These are phyloP conservation scores for Arachnopeziza araneosa DNA, from an alignment of 2,329 filamentous ascomycete species.

Conservation along the genomic window DNA sequence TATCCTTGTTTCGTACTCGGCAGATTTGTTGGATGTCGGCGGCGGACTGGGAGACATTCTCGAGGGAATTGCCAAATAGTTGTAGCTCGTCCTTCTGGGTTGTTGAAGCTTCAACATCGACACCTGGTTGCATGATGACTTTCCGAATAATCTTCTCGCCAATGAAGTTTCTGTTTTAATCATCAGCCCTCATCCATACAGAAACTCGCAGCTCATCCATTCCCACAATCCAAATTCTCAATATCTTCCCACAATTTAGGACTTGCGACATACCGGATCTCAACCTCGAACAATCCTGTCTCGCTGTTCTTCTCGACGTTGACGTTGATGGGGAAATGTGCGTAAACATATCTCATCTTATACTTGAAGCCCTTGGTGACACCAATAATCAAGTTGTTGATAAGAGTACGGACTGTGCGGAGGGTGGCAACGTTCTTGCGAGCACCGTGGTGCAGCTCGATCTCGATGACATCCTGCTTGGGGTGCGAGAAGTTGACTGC, in stretches of 20 bases:
- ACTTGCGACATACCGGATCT: constrained; percentile 74
- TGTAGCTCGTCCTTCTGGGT: constrained; percentile 97
- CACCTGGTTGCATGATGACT: constrained; percentile 82
- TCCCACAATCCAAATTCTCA: background rate
- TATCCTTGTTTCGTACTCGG: constrained; percentile 99
- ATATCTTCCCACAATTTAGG: background rate
- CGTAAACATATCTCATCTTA: constrained; percentile 99
- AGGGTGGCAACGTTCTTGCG: constrained; percentile 98
- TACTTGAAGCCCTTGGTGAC: constrained; percentile 99
- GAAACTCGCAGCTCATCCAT: background rate
- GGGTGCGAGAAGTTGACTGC: constrained; percentile 92
- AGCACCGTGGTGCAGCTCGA: constrained; percentile 97
- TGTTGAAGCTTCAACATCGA: constrained; percentile 85
- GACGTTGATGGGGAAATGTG: constrained; percentile 99
- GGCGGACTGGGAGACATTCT: constrained; percentile 95
- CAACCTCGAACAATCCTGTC: constrained; percentile 81
- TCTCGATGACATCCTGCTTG: constrained; percentile 81
- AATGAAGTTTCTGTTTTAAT: constrained; percentile 76
- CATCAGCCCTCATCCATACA: constrained; percentile 29
- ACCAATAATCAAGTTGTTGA: constrained; percentile 98
- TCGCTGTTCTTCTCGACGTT: constrained; percentile 96
- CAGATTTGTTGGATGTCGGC: constrained; percentile 99
- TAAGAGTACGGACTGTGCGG: constrained; percentile 94
- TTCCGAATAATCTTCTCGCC: constrained; percentile 98
- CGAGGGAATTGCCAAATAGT: constrained; percentile 88